Conservation (phyloP, 2,329 filamentous ascomycete species). For the Trichoderma cornu-damae region DNA sequence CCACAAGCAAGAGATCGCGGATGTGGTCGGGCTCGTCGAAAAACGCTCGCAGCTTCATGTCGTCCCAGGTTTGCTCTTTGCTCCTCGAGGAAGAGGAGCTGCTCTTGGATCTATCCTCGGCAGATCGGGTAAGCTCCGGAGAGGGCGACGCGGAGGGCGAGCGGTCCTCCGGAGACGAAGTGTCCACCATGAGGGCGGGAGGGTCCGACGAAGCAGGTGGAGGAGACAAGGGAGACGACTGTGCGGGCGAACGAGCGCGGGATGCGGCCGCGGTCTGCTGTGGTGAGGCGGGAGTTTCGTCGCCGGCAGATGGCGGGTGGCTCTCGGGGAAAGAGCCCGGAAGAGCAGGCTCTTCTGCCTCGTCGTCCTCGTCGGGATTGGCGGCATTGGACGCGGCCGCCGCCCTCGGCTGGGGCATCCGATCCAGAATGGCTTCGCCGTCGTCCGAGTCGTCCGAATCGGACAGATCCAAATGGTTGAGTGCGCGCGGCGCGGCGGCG, state of each 20-base stretch:
- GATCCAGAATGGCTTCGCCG: constrained; percentile 36
- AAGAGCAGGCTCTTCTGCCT: constrained; percentile 31
- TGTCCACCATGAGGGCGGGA: constrained; percentile 64
- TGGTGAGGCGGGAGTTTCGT: constrained; percentile 29
- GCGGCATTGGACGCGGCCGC: constrained; percentile 2
- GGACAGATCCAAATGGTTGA: constrained; percentile 61
- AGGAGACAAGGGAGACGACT: constrained; percentile 23
- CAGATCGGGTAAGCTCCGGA: constrained; percentile 51
- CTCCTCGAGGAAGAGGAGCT: constrained; percentile 34
- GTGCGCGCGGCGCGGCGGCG: constrained; percentile 37
- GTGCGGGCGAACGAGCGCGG: background rate
- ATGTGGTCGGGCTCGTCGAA: constrained; percentile 88
- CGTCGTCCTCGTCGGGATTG: constrained; percentile 22
- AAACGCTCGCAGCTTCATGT: constrained; percentile 78
- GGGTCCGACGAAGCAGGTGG: constrained; percentile 44
- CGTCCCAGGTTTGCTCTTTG: constrained; percentile 66
- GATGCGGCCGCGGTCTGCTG: constrained; percentile 25
- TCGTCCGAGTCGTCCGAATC: constrained; percentile 60
- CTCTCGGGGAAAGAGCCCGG: constrained; percentile 42
- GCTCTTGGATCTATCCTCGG: constrained; percentile 37
- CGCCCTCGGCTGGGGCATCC: constrained; percentile 23
- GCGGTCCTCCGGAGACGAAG: constrained; percentile 62
- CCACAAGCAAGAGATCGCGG: constrained; percentile 80
- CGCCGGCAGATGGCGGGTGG: constrained; percentile 33
- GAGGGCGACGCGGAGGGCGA: constrained; percentile 62